These are phyloP conservation scores for Coelastrella sp. DNA, from an alignment of 139 green algal species.

Conservation along the genomic window DNA sequence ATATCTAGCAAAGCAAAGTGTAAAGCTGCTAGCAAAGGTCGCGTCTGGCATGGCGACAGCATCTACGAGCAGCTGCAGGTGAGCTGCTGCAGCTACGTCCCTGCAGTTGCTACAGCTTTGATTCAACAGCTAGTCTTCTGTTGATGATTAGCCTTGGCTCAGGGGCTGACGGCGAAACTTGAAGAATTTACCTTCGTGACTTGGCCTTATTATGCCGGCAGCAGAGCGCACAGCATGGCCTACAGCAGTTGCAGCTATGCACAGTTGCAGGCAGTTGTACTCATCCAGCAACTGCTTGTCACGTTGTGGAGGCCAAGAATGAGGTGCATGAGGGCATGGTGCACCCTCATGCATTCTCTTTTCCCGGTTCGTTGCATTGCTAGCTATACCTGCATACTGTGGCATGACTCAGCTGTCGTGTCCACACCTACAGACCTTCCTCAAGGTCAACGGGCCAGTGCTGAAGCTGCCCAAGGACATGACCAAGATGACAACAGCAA, in stretches of 20 bases:
- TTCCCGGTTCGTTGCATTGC: background rate
- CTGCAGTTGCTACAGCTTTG: background rate
- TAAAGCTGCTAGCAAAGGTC: slow-evolving; percentile 23
- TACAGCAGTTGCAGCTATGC: too few species aligned
- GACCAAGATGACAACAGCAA: slow-evolving; percentile 31
- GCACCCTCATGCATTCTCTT: too few species aligned
- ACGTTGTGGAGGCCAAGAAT: too few species aligned
- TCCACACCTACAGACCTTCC: slow-evolving; percentile 34
- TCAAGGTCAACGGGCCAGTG: slow-evolving; percentile 21
- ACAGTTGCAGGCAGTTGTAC: too few species aligned
- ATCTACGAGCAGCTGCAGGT: slow-evolving; percentile 35
- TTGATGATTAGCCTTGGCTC: too few species aligned
- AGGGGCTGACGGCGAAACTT: too few species aligned
- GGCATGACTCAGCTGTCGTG: background rate
- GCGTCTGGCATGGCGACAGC: slow-evolving; percentile 5
- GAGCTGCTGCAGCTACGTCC: background rate
- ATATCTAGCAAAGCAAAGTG: background rate
- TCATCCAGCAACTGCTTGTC: too few species aligned
- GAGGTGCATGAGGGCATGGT: too few species aligned
- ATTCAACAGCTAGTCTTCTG: background rate
- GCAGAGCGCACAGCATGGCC: too few species aligned
- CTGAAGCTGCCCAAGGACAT: slow-evolving; percentile 10
- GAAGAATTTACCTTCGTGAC: too few species aligned
- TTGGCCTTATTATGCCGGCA: too few species aligned
- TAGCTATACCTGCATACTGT: too few species aligned